Evolutionary conservation across 1,284 basidiomycete genomes (phyloP).

Genomic region (Leccinum pachyderme): DNA sequence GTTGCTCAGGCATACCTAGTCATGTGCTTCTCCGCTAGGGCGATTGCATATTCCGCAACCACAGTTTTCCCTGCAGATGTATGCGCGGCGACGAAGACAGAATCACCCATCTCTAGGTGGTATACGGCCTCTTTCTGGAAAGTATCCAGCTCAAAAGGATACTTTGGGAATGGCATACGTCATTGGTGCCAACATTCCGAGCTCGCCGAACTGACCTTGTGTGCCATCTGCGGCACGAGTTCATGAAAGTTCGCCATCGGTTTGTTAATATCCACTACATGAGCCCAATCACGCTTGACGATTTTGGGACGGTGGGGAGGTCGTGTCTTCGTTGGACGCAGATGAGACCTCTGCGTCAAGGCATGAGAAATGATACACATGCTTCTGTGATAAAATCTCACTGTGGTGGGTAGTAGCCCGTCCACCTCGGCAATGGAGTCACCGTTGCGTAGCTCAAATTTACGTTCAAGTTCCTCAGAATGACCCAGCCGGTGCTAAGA

Average conservation of each 20-base stretch:
- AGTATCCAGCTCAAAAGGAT: conserved; percentile 83
- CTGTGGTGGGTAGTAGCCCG: conserved; percentile 77
- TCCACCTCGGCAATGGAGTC: conserved; percentile 62
- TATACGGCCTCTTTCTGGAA: conserved; percentile 99
- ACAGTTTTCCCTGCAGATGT: conserved; percentile 99
- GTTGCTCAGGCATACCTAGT: conserved; percentile 63
- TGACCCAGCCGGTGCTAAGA: conserved; percentile 16
- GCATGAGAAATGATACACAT: conserved; percentile 12
- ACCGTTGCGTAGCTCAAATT: conserved; percentile 13
- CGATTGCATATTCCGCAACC: conserved; percentile 98
- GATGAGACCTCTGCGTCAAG: conserved; percentile 47
- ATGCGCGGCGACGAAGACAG: conserved; percentile 98
- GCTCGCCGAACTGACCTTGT: conserved; percentile 50
- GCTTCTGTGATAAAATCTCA: conserved; percentile 36
- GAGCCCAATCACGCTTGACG: conserved; percentile 95
- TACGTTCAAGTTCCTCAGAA: conserved; percentile 17
- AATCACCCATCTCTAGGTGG: conserved; percentile 96
- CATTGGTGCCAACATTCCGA: conserved; percentile 7
- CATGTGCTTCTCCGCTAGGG: conserved; percentile 97
- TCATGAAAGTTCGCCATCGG: conserved; percentile 87
- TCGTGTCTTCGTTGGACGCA: conserved; percentile 50
- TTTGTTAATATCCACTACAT: conserved; percentile 92
- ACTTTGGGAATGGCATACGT: conserved; percentile 50
- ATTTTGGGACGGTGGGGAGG: conserved; percentile 43
- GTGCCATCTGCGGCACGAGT: conserved; percentile 89